Percentiles rank a stretch among this genome's conserved stretches.
These are phyloP conservation scores for Murraya paniculata DNA, from an alignment of 345 rosid species.

Conservation along the genomic window DNA sequence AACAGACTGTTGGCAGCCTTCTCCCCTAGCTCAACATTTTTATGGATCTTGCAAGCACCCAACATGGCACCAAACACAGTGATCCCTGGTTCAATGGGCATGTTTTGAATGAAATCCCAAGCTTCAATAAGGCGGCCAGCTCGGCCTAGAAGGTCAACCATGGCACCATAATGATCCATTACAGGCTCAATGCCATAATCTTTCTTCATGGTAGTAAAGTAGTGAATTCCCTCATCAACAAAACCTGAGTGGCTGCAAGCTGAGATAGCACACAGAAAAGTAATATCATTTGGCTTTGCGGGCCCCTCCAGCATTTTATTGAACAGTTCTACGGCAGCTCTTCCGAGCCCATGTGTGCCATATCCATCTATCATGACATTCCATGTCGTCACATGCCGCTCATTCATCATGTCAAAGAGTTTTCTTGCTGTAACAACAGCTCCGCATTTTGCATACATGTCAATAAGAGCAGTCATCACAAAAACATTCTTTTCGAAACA, in stretches of 20 bases:
- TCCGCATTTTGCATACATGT: constrained; percentile 91
- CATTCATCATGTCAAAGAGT: constrained; percentile 61
- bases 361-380: constrained; percentile 84
- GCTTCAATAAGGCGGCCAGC: constrained; percentile 69
- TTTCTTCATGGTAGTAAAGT: constrained; percentile 58
- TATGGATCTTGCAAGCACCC: constrained; percentile 83
- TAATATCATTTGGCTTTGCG: constrained; percentile 65
- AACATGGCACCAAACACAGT: constrained; percentile 86
- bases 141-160: constrained; percentile 87
- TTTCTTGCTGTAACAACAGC: constrained; percentile 54
- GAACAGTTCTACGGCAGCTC: constrained; percentile 59
- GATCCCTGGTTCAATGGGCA: constrained; percentile 74
- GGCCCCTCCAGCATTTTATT: constrained; percentile 50
- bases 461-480: constrained; percentile 70
- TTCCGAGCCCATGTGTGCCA: constrained; percentile 74
- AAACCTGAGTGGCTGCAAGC: constrained; percentile 94
- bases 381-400: constrained; percentile 76
- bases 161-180: constrained; percentile 81
- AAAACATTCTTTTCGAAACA: constrained; percentile 51
- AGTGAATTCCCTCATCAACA: constrained; percentile 59
- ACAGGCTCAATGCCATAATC: constrained; percentile 54
- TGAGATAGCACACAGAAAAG: constrained; percentile 69
- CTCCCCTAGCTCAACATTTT: constrained; percentile 63
- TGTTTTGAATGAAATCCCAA: constrained; percentile 59
- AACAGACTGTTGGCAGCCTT: constrained; percentile 66